Percentiles rank a stretch among this genome's conserved stretches.
Conservation (phyloP, 2,329 filamentous ascomycete genomes). For the Paracamarosporium sp. region DNA sequence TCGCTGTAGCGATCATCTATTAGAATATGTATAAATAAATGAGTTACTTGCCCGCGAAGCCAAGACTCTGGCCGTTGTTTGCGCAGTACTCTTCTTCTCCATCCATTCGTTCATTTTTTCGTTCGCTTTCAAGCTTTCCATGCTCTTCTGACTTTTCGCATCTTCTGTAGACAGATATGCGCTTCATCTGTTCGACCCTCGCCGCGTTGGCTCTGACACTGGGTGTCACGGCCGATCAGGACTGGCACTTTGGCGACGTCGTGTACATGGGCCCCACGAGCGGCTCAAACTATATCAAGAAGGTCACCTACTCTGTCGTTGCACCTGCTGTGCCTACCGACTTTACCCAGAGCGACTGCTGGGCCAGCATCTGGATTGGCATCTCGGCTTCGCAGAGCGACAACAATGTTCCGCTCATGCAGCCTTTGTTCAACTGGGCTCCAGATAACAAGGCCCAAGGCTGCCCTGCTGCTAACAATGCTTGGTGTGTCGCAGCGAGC, state of each 20-base stretch:
- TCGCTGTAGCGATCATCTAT: too few relatives aligned
- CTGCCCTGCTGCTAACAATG: background rate
- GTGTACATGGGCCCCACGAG: background rate
- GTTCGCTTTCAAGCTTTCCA: background rate
- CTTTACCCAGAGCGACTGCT: background rate
- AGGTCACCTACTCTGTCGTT: background rate
- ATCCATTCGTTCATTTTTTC: too few relatives aligned
- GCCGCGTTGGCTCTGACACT: background rate
- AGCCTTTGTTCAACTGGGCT: background rate
- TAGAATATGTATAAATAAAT: too few relatives aligned
- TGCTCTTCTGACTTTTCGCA: background rate
- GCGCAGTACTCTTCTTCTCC: too few relatives aligned
- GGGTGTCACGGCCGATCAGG: background rate
- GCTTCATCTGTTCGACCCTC: background rate
- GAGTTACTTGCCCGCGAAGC: too few relatives aligned
- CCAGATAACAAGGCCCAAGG: background rate
- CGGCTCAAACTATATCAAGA: background rate
- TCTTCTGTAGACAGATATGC: background rate
- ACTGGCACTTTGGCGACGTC: background rate
- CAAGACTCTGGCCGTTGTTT: too few relatives aligned
- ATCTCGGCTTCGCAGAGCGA: background rate
- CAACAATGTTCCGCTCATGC: background rate
- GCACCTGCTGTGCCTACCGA: background rate
- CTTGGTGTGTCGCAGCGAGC: background rate
- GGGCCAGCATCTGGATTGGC: background rate